Evolutionary conservation across 2,329 filamentous ascomycete genomes (phyloP).

Genomic region (Calonectria pseudoreteaudii): DNA sequence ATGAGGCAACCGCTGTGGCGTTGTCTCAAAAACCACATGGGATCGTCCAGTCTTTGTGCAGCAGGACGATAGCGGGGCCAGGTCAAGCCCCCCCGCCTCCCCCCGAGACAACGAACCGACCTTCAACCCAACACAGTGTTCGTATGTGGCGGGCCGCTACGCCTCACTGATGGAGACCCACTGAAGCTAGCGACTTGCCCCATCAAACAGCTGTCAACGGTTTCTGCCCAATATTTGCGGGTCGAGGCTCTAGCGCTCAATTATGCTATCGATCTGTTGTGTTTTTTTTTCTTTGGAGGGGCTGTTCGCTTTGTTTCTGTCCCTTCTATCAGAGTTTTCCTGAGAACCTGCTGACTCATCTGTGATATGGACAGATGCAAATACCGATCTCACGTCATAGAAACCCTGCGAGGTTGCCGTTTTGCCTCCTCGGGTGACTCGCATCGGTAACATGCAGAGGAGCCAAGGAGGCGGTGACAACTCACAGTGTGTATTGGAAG

Average conservation of each 20-base stretch:
- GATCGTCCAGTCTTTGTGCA: not conserved
- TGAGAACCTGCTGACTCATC: not conserved
- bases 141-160: constrained; percentile 13
- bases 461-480: not conserved
- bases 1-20: not conserved
- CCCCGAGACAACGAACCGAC: not conserved
- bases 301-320: not conserved
- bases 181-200: not conserved
- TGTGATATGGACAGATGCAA: not conserved
- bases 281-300: not conserved
- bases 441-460: not conserved
- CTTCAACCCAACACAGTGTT: not conserved
- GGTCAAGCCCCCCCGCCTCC: too few species aligned
- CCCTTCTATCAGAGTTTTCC: not conserved
- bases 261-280: too few species aligned
- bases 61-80: not conserved
- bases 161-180: constrained; percentile 1
- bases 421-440: not conserved
- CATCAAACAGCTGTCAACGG: not conserved
- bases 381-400: constrained; percentile 16
- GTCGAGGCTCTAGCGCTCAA: not conserved
- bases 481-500: not conserved
- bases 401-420: not conserved
- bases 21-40: not conserved
- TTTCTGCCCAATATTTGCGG: not conserved